Conservation (phyloP, 768 basidiomycete species). For the Daedaleopsis sinensis region DNA sequence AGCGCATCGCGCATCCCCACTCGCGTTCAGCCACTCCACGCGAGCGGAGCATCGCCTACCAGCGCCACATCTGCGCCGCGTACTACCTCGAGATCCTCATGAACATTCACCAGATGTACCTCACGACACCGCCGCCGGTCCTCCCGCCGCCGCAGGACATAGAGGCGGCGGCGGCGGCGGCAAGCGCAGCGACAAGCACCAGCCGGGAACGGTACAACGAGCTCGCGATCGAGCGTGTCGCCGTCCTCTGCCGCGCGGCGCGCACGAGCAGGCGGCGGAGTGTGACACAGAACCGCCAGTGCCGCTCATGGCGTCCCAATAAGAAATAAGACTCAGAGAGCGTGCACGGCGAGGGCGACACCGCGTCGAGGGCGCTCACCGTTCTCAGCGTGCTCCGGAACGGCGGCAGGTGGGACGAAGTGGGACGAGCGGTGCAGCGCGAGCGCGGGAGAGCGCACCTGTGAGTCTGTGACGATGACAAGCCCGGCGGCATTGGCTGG, state of each 20-base stretch:
- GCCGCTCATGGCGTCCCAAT: constrained; percentile 20
- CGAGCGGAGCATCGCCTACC: constrained; percentile 41
- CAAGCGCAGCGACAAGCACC: constrained; percentile 34
- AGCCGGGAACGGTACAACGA: constrained; percentile 41
- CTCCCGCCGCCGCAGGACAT: constrained; percentile 23
- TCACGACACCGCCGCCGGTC: constrained; percentile 35
- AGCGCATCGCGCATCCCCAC: constrained; percentile 28
- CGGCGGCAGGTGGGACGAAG: constrained; percentile 32
- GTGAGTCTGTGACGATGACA: too few relatives aligned
- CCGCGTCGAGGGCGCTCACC: constrained; percentile 42
- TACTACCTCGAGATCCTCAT: constrained; percentile 50
- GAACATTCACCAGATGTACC: constrained; percentile 47
- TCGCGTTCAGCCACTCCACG: constrained; percentile 16
- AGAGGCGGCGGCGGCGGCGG: too few relatives aligned
- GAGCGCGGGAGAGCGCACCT: too few relatives aligned
- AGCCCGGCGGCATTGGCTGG: neutral
- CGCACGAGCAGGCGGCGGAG: constrained; percentile 30
- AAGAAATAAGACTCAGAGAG: too few relatives aligned
- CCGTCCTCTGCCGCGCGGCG: constrained; percentile 46
- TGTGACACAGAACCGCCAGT: constrained; percentile 23
- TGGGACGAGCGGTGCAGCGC: constrained; percentile 15
- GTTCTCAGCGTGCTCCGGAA: constrained; percentile 39
- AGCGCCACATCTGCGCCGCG: constrained; percentile 46
- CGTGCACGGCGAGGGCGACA: constrained; percentile 41
- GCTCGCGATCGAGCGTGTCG: constrained; percentile 45